Evolutionary conservation across 495 filamentous ascomycete genomes (phyloP).

Genomic region (Annulohypoxylon nitens): DNA sequence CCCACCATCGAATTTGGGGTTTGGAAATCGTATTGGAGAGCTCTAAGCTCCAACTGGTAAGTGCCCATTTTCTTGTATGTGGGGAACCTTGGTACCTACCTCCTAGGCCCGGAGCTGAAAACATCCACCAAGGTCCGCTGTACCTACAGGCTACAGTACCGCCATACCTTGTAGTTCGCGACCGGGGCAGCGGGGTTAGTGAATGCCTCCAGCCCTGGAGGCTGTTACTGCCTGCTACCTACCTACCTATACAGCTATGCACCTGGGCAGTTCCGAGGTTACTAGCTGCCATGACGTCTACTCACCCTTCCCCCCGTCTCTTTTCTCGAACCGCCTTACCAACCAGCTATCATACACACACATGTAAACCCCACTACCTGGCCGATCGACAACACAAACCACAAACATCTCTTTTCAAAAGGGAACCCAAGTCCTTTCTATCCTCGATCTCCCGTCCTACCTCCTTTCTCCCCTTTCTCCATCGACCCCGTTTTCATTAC

Average conservation of each 20-base stretch:
- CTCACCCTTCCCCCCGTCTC: conserved; percentile 5
- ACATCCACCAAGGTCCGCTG: neutral
- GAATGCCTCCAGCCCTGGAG: too few species aligned
- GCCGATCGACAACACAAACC: conserved; percentile 41
- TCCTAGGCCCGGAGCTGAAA: neutral
- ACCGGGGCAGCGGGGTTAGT: too few species aligned
- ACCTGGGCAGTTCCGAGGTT: too few species aligned
- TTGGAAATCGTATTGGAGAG: neutral
- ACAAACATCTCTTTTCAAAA: conserved; percentile 44
- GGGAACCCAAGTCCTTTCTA: conserved; percentile 15
- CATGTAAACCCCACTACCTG: conserved; percentile 35
- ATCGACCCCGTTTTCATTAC: conserved; percentile 9
- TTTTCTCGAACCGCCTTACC: conserved; percentile 19
- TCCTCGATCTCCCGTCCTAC: conserved; percentile 30
- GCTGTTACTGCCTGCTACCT: too few species aligned
- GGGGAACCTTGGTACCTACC: conserved; percentile 24
- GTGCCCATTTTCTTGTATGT: conserved; percentile 26
- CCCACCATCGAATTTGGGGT: neutral
- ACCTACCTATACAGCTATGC: too few species aligned
- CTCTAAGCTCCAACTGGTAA: neutral
- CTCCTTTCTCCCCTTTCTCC: conserved; percentile 13
- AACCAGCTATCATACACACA: conserved; percentile 3
- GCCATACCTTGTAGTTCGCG: neutral
- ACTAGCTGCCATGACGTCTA: conserved; percentile 38
- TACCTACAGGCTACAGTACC: neutral